Conservation (phyloP, 768 basidiomycete species). For the Thelephora ganbajun region DNA sequence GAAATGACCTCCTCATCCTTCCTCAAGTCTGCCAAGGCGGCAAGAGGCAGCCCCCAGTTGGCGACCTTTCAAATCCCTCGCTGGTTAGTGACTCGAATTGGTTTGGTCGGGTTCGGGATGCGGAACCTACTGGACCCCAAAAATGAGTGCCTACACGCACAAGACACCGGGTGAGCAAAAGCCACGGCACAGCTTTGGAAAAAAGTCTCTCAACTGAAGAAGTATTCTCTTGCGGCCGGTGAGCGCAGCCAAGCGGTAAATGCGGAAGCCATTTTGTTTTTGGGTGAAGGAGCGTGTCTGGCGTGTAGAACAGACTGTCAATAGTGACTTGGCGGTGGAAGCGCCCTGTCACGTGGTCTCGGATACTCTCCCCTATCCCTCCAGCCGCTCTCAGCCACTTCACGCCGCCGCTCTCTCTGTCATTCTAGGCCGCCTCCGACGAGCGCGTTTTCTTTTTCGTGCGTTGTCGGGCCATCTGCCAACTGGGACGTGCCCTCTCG, state of each 20-base stretch:
- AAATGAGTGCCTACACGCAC: slow-evolving; percentile 73
- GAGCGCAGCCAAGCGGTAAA: slow-evolving; percentile 86
- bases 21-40: slow-evolving; percentile 78
- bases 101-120: not conserved
- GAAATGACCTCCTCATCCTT: slow-evolving; percentile 97
- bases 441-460: too few relatives aligned
- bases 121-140: slow-evolving; percentile 81
- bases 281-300: slow-evolving; percentile 7
- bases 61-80: slow-evolving; percentile 47
- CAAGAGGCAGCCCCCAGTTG: slow-evolving; percentile 96
- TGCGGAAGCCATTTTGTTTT: slow-evolving; percentile 57
- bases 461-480: too few relatives aligned
- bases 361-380: too few relatives aligned
- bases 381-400: too few relatives aligned
- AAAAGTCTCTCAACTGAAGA: slow-evolving; percentile 61
- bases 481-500: too few relatives aligned
- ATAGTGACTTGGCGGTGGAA: too few relatives aligned
- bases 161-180: slow-evolving; percentile 8
- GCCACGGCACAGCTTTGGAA: not conserved
- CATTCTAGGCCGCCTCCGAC: too few relatives aligned
- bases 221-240: slow-evolving; percentile 85
- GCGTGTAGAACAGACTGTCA: slow-evolving; percentile 1
- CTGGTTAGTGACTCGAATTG: slow-evolving; percentile 3
- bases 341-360: too few relatives aligned
- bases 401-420: too few relatives aligned